Percentiles rank a stretch among this genome's conserved stretches.
These are phyloP conservation scores for Cinchona pubescens DNA, from an alignment of 257 asterid species.

Conservation along the genomic window DNA sequence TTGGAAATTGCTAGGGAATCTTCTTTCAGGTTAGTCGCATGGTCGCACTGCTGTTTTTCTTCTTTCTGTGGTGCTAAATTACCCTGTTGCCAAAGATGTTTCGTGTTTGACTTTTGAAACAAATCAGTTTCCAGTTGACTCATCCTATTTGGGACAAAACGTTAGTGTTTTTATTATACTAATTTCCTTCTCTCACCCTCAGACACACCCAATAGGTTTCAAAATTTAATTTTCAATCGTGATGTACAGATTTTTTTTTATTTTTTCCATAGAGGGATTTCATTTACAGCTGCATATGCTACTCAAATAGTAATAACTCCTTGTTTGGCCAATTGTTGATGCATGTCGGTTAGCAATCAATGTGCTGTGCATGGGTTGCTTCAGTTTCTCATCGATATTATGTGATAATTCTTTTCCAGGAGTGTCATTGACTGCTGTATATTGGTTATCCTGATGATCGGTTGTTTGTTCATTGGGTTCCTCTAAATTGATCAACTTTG, in stretches of 20 bases:
- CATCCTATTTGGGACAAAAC: not conserved
- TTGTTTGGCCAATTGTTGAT: not conserved
- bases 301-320: not conserved
- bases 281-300: not conserved
- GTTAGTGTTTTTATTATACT: not conserved
- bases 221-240: not conserved
- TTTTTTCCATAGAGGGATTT: not conserved
- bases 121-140: not conserved
- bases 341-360: not conserved
- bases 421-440: not conserved
- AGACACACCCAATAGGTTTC: not conserved
- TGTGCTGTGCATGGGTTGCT: not conserved
- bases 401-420: not conserved
- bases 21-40: constrained; percentile 5
- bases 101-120: not conserved
- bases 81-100: not conserved
- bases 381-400: not conserved
- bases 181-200: not conserved
- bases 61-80: not conserved
- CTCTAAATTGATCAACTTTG: not conserved
- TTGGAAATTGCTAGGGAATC: constrained; percentile 19
- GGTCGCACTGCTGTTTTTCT: not conserved
- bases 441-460: not conserved
- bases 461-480: not conserved
- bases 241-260: not conserved